Evolutionary conservation across 2,329 filamentous ascomycete species (phyloP), one percentile per base, ranked within the genome.

Genomic region (Aspergillus chevalieri): DNA sequence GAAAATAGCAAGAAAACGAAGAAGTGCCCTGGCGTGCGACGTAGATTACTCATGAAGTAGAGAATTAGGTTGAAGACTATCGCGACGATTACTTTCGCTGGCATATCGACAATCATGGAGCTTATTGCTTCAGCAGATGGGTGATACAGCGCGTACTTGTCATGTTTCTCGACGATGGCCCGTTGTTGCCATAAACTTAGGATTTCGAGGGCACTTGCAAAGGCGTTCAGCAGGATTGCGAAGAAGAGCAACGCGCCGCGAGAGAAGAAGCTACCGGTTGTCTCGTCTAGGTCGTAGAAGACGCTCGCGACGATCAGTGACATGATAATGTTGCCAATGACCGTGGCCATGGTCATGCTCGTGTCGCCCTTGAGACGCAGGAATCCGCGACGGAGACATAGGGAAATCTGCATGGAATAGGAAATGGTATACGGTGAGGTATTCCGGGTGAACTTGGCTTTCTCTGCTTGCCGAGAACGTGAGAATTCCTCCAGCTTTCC

Each of bases 91-190:
- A 94, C 68, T 67, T 92, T 95, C 66, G 88, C 86, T 0, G 91
- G 90, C 68, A 95, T 69, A 58, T 96, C 91, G 52, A 83, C 86
- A 36, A 96, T 71, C 83, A 95, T 92, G 6, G 87, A 93, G 0
- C 87, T 83, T 52, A 89, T 79, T 12, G 89, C 88, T 75, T 96
- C 89, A n/a, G 89, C 87, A 2, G 87, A 90, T 0, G 91, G 89
- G 62, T 95, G 91, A 63, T 95, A 95, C 4, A 95, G 76, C 8
- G 89, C 89, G 64, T 95, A 95, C 51, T 86, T 83, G 52, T 78
- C 74, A 60, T 96, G 91, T 65, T 95, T 95, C 65, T 95, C 89
- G 52, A 96, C 88, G 58, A 95, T 95, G 1, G 88, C 87, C 21
- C 91, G 85, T 78, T 95, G 90, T 8, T 87, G 81, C 68, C 92